Percentiles rank a stretch among this genome's conserved stretches.
Conservation (phyloP, 768 basidiomycete species). For the Neoboletus subvelutipes region DNA sequence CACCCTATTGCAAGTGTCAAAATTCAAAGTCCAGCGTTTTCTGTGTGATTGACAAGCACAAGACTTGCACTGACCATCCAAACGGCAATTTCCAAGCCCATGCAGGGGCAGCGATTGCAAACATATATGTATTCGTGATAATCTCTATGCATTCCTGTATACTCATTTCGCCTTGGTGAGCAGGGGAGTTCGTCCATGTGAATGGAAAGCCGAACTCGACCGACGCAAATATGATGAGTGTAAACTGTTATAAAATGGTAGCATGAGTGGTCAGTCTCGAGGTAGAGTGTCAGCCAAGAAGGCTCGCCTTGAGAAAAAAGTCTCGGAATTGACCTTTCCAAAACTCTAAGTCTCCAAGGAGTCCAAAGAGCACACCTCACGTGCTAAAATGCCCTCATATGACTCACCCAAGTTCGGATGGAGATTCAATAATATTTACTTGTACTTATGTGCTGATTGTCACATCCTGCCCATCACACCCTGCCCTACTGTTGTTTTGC, state of each 20-base stretch:
- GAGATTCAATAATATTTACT: too few relatives aligned
- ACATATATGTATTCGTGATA: conserved; percentile 10
- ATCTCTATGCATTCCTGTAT: conserved; percentile 23
- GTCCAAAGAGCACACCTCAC: too few relatives aligned
- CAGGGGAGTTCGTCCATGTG: conserved; percentile 19
- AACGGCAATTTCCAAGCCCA: conserved; percentile 28
- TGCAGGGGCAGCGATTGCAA: conserved; percentile 18
- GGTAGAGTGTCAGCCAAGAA: neutral
- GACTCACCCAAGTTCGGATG: too few relatives aligned
- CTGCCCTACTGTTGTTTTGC: too few relatives aligned
- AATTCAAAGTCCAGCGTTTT: neutral
- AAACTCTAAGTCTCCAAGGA: too few relatives aligned
- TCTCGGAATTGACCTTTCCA: too few relatives aligned
- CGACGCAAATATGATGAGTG: conserved; percentile 23
- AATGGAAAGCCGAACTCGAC: conserved; percentile 26
- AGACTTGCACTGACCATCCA: conserved; percentile 7
- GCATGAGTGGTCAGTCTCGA: neutral
- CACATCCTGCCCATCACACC: too few relatives aligned
- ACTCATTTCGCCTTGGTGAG: conserved; percentile 16
- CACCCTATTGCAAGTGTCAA: conserved; percentile 12
- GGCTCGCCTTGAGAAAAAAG: conserved; percentile 14
- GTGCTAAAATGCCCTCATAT: too few relatives aligned
- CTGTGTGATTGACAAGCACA: neutral
- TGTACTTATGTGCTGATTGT: too few relatives aligned
- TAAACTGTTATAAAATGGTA: conserved; percentile 10